Evolutionary conservation across 148 eudicot genomes (phyloP).

Genomic region (Rhododendron griersonianum): DNA sequence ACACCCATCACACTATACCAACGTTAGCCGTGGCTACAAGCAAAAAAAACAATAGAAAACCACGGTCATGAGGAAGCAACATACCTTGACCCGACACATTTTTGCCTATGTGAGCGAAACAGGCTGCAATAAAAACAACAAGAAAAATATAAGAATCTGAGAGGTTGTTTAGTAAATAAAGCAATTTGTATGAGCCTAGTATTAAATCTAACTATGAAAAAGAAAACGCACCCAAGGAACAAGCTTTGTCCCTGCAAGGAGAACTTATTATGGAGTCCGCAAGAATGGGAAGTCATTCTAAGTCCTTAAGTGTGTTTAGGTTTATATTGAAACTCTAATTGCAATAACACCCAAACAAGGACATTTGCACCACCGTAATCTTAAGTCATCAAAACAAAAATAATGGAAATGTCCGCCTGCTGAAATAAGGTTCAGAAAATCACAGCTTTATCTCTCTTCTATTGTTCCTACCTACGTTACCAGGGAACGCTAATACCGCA

Average conservation of each 20-base stretch:
- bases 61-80: background rate
- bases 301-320: background rate
- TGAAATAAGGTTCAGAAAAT: background rate
- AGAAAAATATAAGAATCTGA: conserved; percentile 11
- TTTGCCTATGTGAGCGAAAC: conserved; percentile 65
- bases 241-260: background rate
- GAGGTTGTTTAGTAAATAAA: background rate
- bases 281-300: background rate
- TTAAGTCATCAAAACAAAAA: background rate
- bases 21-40: background rate
- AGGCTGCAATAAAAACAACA: conserved; percentile 37
- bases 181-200: background rate
- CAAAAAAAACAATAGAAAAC: background rate
- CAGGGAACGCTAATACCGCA: background rate
- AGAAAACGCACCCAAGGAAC: background rate
- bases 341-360: background rate
- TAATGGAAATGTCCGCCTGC: background rate
- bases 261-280: background rate
- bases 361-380: background rate
- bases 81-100: conserved; percentile 44
- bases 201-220: background rate
- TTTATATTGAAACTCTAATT: background rate
- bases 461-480: background rate
- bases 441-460: background rate
- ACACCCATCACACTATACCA: background rate